phyloP scores from a whole-genome alignment of 306 rosid species.

The Lagenaria siceraria region DNA sequence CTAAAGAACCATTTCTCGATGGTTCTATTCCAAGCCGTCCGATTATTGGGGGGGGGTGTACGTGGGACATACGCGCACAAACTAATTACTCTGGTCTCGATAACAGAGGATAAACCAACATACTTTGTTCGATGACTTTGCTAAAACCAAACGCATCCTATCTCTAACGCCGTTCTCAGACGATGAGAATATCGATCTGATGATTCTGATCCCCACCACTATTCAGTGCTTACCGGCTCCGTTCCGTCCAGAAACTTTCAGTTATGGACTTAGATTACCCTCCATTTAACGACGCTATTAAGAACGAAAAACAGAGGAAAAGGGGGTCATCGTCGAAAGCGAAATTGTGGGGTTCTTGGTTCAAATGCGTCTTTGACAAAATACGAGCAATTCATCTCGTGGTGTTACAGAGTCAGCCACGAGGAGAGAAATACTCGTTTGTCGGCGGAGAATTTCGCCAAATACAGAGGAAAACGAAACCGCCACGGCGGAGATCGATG shows the following conservation, averaged over 20 bases:
- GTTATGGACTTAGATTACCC: neutral
- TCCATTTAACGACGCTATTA: neutral
- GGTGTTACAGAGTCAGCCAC: neutral
- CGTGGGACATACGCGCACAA: neutral
- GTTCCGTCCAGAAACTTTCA: neutral
- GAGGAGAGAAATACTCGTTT: neutral
- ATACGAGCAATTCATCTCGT: neutral
- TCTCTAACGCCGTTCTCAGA: constrained; percentile 3
- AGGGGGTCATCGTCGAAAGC: neutral
- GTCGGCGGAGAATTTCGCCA: neutral
- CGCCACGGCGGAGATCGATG: neutral
- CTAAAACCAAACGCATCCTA: neutral
- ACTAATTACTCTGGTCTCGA: neutral
- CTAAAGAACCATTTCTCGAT: neutral
- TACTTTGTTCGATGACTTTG: neutral
- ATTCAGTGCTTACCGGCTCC: neutral
- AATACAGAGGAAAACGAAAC: neutral
- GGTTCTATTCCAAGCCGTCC: neutral
- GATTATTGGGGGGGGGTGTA: neutral
- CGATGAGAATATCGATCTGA: neutral
- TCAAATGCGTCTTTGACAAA: neutral
- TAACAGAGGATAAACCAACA: neutral
- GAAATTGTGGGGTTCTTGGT: neutral
- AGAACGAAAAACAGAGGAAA: neutral
- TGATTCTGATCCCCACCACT: neutral